Conservation (phyloP, 2,329 filamentous ascomycete species). For the Colletotrichum viniferum region DNA sequence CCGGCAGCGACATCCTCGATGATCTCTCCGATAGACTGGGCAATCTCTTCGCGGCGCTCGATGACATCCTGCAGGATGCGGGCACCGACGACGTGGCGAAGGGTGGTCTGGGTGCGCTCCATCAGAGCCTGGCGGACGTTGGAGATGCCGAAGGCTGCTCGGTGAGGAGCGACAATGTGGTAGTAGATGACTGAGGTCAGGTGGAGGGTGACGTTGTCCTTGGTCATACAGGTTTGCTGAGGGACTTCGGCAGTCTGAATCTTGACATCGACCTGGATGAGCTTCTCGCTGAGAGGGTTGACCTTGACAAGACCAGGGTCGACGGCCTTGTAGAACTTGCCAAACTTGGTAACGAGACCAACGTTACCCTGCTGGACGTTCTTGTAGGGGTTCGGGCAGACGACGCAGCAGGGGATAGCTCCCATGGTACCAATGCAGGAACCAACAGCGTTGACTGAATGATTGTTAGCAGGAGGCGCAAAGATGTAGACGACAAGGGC, state of each 20-base stretch:
- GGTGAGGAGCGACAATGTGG: conserved; percentile 93
- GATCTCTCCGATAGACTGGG: conserved; percentile 92
- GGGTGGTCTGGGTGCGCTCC: conserved; percentile 96
- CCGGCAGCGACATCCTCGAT: conserved; percentile 93
- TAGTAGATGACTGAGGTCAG: conserved; percentile 99
- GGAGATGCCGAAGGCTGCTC: conserved; percentile 94
- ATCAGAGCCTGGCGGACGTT: conserved; percentile 96
- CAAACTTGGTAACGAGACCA: conserved; percentile 94
- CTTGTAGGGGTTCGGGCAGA: conserved; percentile 96
- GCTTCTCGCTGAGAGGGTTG: conserved; percentile 89
- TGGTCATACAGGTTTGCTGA: conserved; percentile 98
- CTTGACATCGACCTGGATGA: conserved; percentile 97
- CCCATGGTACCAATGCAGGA: conserved; percentile 77
- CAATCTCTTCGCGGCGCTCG: conserved; percentile 96
- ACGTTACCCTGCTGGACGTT: conserved; percentile 91
- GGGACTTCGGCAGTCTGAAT: conserved; percentile 98
- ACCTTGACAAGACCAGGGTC: conserved; percentile 97
- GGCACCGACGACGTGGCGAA: conserved; percentile 95
- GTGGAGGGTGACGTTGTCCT: conserved; percentile 95
- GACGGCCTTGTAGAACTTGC: conserved; percentile 91
- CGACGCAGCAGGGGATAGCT: conserved; percentile 87
- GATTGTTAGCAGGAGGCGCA: not conserved
- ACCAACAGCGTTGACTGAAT: conserved; percentile 74
- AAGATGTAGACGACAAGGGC: not conserved
- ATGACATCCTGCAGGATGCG: conserved; percentile 97